Evolutionary conservation across 202 grass and related monocot genomes (phyloP).

Genomic region (Panicum hallii): DNA sequence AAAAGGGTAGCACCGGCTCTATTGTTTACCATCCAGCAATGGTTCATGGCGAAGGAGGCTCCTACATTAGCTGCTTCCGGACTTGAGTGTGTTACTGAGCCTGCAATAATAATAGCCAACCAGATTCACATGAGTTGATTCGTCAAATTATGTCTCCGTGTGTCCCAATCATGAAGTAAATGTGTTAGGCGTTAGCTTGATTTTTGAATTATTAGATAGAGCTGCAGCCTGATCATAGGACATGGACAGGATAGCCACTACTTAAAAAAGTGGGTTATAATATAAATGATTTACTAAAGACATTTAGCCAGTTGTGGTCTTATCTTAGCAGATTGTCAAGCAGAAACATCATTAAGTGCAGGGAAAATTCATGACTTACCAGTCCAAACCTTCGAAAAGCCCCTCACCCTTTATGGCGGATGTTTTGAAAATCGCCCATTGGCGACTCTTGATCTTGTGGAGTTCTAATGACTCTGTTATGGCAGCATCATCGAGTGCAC

Average conservation of each 20-base stretch:
- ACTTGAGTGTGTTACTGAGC: slow-evolving; percentile 95
- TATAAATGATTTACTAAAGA: slow-evolving; percentile 16
- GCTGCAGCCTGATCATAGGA: neutral
- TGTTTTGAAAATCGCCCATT: slow-evolving; percentile 98
- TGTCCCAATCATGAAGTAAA: neutral
- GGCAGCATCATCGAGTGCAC: slow-evolving; percentile 92
- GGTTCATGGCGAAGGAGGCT: slow-evolving; percentile 24
- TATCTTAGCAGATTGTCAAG: slow-evolving; percentile 15
- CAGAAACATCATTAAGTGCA: neutral
- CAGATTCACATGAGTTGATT: slow-evolving; percentile 10
- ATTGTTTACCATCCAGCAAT: slow-evolving; percentile 43
- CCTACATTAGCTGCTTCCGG: slow-evolving; percentile 78
- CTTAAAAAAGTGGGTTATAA: neutral
- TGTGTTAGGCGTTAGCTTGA: slow-evolving; percentile 11
- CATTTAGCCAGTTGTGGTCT: neutral
- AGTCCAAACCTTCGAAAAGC: slow-evolving; percentile 98
- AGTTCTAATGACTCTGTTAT: slow-evolving; percentile 96
- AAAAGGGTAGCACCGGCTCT: slow-evolving; percentile 22
- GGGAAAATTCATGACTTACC: slow-evolving; percentile 54
- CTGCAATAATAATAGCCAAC: slow-evolving; percentile 59
- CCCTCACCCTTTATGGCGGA: slow-evolving; percentile 99
- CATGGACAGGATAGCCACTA: neutral
- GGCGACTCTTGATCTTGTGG: slow-evolving; percentile 95
- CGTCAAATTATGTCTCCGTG: neutral
- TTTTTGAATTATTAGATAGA: slow-evolving; percentile 1